Percentiles rank a stretch among this genome's conserved stretches.
Conservation (phyloP, 169 alveolate genomes). For the Eimeria maxima region DNA sequence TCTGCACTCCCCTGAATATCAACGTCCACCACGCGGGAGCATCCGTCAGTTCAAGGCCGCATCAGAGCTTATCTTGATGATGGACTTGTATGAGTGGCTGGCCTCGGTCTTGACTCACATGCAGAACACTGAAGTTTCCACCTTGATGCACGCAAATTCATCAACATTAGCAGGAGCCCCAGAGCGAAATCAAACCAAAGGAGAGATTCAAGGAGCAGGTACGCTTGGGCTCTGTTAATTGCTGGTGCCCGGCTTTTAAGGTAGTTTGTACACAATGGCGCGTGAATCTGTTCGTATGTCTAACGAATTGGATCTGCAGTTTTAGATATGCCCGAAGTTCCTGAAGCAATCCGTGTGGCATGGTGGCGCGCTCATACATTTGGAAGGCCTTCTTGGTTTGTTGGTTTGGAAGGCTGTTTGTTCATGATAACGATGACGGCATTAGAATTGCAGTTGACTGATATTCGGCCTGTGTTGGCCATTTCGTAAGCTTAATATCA, state of each 20-base stretch:
- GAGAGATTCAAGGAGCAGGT: neutral
- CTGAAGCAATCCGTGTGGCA: no score
- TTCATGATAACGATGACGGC: neutral
- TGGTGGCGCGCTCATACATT: neutral
- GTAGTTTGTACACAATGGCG: neutral
- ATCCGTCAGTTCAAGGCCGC: conserved; percentile 50
- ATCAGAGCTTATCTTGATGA: conserved; percentile 37
- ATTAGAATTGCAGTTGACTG: neutral
- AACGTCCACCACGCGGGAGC: neutral
- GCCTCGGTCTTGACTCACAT: conserved; percentile 78
- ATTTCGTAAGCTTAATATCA: no score
- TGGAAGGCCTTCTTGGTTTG: neutral
- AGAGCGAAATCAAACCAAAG: neutral
- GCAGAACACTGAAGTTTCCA: neutral
- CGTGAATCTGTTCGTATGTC: neutral
- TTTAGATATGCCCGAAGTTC: no score
- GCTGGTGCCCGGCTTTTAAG: neutral
- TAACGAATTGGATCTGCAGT: no score
- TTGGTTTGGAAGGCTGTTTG: neutral
- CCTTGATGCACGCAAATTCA: neutral
- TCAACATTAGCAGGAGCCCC: neutral
- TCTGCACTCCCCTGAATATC: conserved; percentile 24
- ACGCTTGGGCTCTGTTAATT: neutral
- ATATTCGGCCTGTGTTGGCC: no score
- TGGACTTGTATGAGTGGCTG: conserved; percentile 82